Evolutionary conservation across 1,139 yeast genomes (phyloP), one percentile per base, ranked within the genome.

Genomic region (Pichia sp.): DNA sequence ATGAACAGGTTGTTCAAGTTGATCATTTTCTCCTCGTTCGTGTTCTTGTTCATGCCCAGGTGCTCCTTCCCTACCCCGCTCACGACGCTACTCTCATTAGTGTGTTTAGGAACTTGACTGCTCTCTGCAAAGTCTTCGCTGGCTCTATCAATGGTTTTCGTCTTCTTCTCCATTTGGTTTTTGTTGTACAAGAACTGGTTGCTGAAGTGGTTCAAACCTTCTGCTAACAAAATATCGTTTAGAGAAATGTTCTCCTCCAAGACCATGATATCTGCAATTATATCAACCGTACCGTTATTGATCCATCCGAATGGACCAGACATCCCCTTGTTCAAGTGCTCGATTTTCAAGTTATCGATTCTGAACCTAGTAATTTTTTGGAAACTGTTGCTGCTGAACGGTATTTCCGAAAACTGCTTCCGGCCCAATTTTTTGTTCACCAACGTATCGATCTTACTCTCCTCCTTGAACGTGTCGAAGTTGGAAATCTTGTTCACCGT

Each of bases 261-360:
- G 0, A 89, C 83, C 79, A 85, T 82, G 10, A 92, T 82, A 67
- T 93, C 97, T 8, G 97, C 97, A 60, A 88, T 73, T 84, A 93
- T 86, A 69, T 93, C 97, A 23, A 93, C 98, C 55, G 83, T 83
- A 7, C 99, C 99, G 58, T 80, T 79, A 7, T 90, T 84, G 55
- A 93, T 92, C 99, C 99, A 93, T 2, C 98, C 97, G 71, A 93
- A 89, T 6, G 98, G 97, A 0, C 99, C 99, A 53, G 85, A 85
- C 52, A 89, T 78, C 0, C 98, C 98, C 1, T 88, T 80, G 67
- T 93, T 93, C 59, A 93, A 73, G 70, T 95, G 99, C 63, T 92
- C 96, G 45, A 93, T 80, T 64, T 84, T 85, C 52, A 93, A 80
- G 16, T 90, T 84, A 66, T 95, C 98, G 46, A 92, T 86, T 55